phyloP scores from a whole-genome alignment of 768 basidiomycete species.

The Boletus pseudopeckii region DNA sequence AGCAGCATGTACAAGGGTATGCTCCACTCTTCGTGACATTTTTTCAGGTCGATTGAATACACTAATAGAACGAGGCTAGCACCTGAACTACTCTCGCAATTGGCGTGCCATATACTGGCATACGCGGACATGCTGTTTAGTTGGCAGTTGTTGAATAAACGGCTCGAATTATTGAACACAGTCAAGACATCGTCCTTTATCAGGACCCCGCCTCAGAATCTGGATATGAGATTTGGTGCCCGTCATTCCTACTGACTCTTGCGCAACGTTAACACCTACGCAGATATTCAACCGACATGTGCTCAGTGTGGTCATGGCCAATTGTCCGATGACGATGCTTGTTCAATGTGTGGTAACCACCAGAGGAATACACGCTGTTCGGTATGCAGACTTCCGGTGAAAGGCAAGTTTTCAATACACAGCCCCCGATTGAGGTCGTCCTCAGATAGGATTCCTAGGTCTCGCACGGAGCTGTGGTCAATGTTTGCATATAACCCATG shows the following conservation, averaged over 20 bases:
- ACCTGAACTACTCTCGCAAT: slow-evolving; percentile 37
- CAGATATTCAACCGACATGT: slow-evolving; percentile 51
- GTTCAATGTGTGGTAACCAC: slow-evolving; percentile 42
- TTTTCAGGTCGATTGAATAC: neutral
- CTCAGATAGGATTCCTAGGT: slow-evolving; percentile 35
- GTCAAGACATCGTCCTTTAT: slow-evolving; percentile 36
- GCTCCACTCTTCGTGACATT: neutral
- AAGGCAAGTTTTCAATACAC: slow-evolving; percentile 42
- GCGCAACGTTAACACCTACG: slow-evolving; percentile 1
- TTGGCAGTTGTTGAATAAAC: slow-evolving; percentile 70
- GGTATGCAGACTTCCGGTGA: slow-evolving; percentile 73
- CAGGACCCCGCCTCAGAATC: slow-evolving; percentile 22
- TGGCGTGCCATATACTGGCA: slow-evolving; percentile 54
- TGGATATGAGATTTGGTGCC: slow-evolving; percentile 37
- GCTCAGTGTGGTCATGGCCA: slow-evolving; percentile 38
- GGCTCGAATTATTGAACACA: slow-evolving; percentile 71
- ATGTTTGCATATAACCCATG: slow-evolving; percentile 64
- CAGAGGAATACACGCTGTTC: slow-evolving; percentile 55
- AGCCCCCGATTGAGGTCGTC: neutral
- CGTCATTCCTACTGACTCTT: neutral
- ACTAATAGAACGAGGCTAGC: slow-evolving; percentile 11
- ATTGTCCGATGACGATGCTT: slow-evolving; percentile 36
- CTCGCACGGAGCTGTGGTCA: slow-evolving; percentile 58
- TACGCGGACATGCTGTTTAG: slow-evolving; percentile 75
- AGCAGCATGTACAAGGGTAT: slow-evolving; percentile 14